These are phyloP conservation scores for Cladobotryum protrusum DNA, from an alignment of 2,329 filamentous ascomycete species.

Conservation along the genomic window DNA sequence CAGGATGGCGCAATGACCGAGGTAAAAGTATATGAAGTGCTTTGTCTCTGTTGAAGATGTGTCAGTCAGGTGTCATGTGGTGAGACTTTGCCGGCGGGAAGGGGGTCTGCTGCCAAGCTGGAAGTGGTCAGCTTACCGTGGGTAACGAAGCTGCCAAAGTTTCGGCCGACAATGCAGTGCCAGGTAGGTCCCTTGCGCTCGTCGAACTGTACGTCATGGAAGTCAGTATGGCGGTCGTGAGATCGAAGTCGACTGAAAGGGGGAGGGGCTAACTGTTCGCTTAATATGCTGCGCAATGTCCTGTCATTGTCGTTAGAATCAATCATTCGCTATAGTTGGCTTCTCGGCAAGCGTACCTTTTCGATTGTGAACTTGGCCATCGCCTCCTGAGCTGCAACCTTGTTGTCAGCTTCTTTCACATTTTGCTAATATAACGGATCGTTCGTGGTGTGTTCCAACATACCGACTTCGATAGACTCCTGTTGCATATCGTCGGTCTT, in stretches of 20 bases:
- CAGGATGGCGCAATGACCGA: constrained; percentile 95
- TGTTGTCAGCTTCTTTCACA: constrained; percentile 20
- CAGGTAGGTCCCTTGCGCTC: constrained; percentile 95
- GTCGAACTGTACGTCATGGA: constrained; percentile 63
- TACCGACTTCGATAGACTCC: constrained; percentile 93
- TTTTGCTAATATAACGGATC: constrained; percentile 3
- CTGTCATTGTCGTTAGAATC: constrained; percentile 40
- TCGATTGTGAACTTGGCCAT: constrained; percentile 59
- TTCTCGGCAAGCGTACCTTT: constrained; percentile 37
- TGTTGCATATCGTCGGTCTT: constrained; percentile 97
- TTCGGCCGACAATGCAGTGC: constrained; percentile 98
- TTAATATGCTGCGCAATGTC: constrained; percentile 96
- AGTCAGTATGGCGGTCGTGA: background rate
- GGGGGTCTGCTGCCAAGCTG: background rate
- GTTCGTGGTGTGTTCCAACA: constrained; percentile 29
- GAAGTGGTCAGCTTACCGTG: constrained; percentile 60
- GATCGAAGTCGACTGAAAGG: constrained; percentile 4
- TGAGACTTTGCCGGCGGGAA: background rate
- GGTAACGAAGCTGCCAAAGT: constrained; percentile 98
- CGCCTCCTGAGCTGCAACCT: constrained; percentile 49
- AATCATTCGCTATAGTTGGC: background rate
- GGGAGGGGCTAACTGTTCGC: constrained; percentile 60
- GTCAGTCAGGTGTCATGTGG: background rate
- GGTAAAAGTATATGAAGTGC: constrained; percentile 99
- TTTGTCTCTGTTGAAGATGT: constrained; percentile 68